These are phyloP conservation scores for Emmonsiellopsis sp. DNA, from an alignment of 2,329 filamentous ascomycete species.

Conservation along the genomic window DNA sequence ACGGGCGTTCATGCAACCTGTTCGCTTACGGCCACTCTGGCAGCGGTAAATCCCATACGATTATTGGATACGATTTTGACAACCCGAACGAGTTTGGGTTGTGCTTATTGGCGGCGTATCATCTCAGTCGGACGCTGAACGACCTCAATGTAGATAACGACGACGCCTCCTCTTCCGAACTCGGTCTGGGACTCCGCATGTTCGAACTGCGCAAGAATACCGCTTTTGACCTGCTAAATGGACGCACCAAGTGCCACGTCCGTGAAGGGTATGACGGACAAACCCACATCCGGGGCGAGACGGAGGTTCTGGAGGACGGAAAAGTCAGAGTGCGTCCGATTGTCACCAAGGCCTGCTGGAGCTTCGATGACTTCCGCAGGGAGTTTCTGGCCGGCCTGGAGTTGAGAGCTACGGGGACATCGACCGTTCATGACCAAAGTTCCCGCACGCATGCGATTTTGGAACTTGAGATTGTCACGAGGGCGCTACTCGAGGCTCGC, in stretches of 20 bases:
- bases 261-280: conserved; percentile 34
- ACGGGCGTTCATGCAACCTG: conserved; percentile 32
- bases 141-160: conserved; percentile 15
- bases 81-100: conserved; percentile 26
- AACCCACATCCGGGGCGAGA: conserved; percentile 35
- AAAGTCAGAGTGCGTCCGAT: conserved; percentile 36
- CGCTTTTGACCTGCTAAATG: conserved; percentile 36
- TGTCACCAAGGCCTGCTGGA: conserved; percentile 26
- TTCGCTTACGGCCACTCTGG: conserved; percentile 38
- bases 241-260: conserved; percentile 29
- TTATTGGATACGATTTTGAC: conserved; percentile 36
- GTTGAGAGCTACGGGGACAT: conserved; percentile 27
- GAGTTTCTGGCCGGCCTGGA: conserved; percentile 23
- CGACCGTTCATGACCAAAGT: conserved; percentile 36
- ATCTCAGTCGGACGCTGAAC: conserved; percentile 21
- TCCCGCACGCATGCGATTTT: conserved; percentile 38
- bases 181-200: conserved; percentile 32
- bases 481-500: conserved; percentile 26
- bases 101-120: conserved; percentile 26
- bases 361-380: conserved; percentile 23
- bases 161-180: conserved; percentile 1
- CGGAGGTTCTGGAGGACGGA: conserved; percentile 31
- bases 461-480: conserved; percentile 35
- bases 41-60: conserved; percentile 35
- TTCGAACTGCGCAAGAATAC: conserved; percentile 36